Evolutionary conservation across 2,329 filamentous ascomycete species (phyloP), one percentile per base, ranked within the genome.

Genomic region (Phyllosticta paracitricarpa): DNA sequence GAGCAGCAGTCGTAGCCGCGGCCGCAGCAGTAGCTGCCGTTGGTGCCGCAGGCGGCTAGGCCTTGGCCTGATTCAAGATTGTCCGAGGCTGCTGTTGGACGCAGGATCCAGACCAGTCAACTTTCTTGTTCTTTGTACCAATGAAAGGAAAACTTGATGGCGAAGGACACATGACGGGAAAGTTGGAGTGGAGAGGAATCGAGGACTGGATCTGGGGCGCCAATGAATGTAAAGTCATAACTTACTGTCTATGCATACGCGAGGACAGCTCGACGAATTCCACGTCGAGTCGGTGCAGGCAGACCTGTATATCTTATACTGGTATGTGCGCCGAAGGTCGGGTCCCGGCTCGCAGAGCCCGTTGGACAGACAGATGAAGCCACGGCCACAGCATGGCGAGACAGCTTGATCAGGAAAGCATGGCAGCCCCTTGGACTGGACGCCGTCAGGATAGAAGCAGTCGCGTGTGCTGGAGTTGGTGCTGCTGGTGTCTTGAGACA

Each of bases 301-400:
- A 35, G 64, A 67, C 51, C 66, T 64, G 54, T 68, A 68, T 53
- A 63, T 65, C 25, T 65, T 59, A 48, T 67, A 68, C 14, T 59
- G 56, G 55, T 67, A 66, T 2, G 58, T 62, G 28, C 58, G 53
- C 53, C 52, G 55, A 3, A 61, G 51, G 14, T 66, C 65, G 5
- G 66, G 63, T 9, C 67, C 65, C 14, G 65, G 65, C 22, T 60
- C 25, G 59, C 67, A 68, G 7, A 68, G 66, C 1, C 65, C 66
- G 28, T 66, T 68, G 53, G 64, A 65, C 19, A 67, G 59, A 53
- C 67, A 68, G 9, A 68, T 48, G 54, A 67, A 68, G 14, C 64
- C 65, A 28, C 65, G 66, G 6, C 66, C 66, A 58, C 67, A 68
- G 56, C 67, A 68, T n/a, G 59, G 35, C 51, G 67, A 68, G 3